phyloP scores from a whole-genome alignment of 1,139 yeast genomes.

The Yarrowia galli region DNA sequence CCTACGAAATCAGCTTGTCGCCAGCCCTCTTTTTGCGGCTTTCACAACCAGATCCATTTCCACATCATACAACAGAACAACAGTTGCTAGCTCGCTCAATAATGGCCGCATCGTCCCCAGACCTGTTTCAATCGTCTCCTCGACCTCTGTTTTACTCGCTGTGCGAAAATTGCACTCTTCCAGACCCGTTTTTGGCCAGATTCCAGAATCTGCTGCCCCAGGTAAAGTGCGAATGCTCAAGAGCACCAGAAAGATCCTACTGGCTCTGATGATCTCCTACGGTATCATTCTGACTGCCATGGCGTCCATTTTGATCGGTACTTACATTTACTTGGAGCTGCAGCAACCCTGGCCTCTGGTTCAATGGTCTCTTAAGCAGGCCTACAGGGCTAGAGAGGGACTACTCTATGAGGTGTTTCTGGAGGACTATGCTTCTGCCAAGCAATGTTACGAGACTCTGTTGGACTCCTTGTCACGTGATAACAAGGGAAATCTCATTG shows the following conservation, averaged over 20 bases:
- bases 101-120: not conserved
- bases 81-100: no score
- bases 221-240: constrained; percentile 21
- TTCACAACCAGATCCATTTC: not conserved
- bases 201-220: constrained; percentile 23
- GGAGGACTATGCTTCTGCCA: constrained; percentile 9
- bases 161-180: not conserved
- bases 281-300: constrained; percentile 16
- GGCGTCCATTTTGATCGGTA: not conserved
- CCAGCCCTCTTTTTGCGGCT: not conserved
- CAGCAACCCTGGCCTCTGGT: constrained; percentile 32
- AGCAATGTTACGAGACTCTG: not conserved
- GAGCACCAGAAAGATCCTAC: constrained; percentile 9
- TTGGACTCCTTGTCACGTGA: constrained; percentile 25
- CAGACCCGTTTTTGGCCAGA: not conserved
- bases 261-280: constrained; percentile 27
- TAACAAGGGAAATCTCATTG: constrained; percentile 4
- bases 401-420: constrained; percentile 19
- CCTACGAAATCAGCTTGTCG: constrained; percentile 6
- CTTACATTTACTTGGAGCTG: not conserved
- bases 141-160: not conserved
- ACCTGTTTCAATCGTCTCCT: constrained; percentile 3
- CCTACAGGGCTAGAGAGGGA: constrained; percentile 10
- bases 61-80: not conserved
- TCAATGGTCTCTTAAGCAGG: constrained; percentile 6